These are phyloP conservation scores for Trypanosoma vivax DNA, from an alignment of 208 protist species.

Conservation along the genomic window DNA sequence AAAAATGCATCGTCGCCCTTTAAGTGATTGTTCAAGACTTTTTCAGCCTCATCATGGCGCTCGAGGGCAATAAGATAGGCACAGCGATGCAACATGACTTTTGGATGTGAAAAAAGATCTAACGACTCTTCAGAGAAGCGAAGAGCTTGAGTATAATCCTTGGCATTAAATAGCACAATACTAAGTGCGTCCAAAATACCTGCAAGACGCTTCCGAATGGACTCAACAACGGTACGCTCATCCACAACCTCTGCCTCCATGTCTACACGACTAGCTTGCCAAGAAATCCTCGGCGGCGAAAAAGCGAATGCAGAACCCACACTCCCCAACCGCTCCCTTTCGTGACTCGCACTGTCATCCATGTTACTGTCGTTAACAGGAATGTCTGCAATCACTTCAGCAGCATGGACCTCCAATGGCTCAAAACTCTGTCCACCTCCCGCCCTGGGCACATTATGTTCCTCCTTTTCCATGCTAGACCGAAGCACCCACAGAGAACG, in stretches of 20 bases:
- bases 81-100: constrained; percentile 60
- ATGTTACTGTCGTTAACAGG: not conserved
- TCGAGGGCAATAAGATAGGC: constrained; percentile 78
- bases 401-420: no score
- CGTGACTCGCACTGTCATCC: not conserved
- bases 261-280: no score
- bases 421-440: no score
- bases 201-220: constrained; percentile 50
- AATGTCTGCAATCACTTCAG: no score
- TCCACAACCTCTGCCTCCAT: no score
- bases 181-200: constrained; percentile 77
- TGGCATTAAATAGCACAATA: constrained; percentile 60
- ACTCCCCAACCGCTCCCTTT: no score
- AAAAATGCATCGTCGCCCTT: constrained; percentile 26
- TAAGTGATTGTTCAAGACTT: constrained; percentile 43
- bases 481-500: constrained; percentile 67
- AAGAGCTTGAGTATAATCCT: constrained; percentile 64
- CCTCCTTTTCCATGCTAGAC: constrained; percentile 3
- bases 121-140: constrained; percentile 69
- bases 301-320: no score
- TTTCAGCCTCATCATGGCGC: constrained; percentile 75
- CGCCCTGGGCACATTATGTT: not conserved
- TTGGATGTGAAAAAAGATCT: constrained; percentile 34
- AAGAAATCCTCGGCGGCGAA: not conserved
- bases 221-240: constrained; percentile 4